Conservation (phyloP, 805 yeast genomes). For the Starmerella sirachaensis region DNA sequence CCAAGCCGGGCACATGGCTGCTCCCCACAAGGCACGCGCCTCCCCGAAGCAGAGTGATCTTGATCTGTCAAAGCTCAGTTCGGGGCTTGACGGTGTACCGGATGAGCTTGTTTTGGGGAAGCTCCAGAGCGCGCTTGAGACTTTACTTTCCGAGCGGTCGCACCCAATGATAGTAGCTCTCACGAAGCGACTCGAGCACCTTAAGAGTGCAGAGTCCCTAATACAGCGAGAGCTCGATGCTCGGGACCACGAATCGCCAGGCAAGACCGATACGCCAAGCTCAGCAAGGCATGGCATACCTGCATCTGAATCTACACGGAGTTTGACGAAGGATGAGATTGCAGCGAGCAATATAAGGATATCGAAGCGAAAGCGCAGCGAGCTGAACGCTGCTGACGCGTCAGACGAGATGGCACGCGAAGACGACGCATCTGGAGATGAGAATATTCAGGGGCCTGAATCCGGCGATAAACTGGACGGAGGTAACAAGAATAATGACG, state of each 20-base stretch:
- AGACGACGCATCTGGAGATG: neutral
- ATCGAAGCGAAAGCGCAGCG: too few relatives aligned
- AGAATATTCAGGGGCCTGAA: neutral
- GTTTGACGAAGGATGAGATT: too few relatives aligned
- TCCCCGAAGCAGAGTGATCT: slow-evolving; percentile 11
- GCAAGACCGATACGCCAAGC: neutral
- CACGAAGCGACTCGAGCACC: slow-evolving; percentile 19
- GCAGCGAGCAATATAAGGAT: too few relatives aligned
- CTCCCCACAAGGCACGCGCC: slow-evolving; percentile 8
- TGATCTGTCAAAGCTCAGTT: slow-evolving; percentile 7
- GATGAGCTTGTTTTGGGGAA: slow-evolving; percentile 18
- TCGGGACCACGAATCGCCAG: slow-evolving; percentile 5
- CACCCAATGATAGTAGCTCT: slow-evolving; percentile 19
- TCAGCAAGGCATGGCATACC: neutral
- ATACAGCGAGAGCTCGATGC: slow-evolving; percentile 17
- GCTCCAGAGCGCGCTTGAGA: slow-evolving; percentile 19
- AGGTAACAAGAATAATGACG: neutral
- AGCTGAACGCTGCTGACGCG: too few relatives aligned
- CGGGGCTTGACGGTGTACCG: slow-evolving; percentile 13
- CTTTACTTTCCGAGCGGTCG: slow-evolving; percentile 19
- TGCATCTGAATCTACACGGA: too few relatives aligned
- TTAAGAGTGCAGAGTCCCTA: slow-evolving; percentile 18
- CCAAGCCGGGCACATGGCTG: slow-evolving; percentile 7
- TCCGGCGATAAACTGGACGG: neutral
- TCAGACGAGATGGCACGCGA: neutral